A percentile compares a stretch with the other conserved stretches of the same genome.
phyloP scores from a whole-genome alignment of 371 early-diverging fungal species.

The Thermomucor indicae-seudaticae region DNA sequence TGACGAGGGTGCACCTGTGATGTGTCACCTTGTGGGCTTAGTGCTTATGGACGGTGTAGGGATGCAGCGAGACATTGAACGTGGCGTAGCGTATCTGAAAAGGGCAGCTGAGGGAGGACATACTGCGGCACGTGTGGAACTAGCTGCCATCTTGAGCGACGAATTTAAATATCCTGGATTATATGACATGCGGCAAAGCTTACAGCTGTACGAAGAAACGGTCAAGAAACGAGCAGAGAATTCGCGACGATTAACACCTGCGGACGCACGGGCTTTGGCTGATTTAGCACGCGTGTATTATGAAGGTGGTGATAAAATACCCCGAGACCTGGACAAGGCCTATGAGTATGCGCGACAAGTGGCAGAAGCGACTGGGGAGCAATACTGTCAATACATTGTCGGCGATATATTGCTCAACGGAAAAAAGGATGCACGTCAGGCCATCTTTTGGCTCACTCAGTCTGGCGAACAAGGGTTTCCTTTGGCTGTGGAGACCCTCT shows the following conservation, averaged over 20 bases:
- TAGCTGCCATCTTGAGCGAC: slow-evolving; percentile 37
- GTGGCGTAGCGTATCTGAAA: slow-evolving; percentile 22
- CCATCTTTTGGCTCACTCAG: slow-evolving; percentile 43
- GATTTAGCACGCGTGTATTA: slow-evolving; percentile 40
- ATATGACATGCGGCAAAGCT: slow-evolving; percentile 31
- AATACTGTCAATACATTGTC: slow-evolving; percentile 47
- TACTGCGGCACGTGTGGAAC: slow-evolving; percentile 29
- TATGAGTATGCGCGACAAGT: slow-evolving; percentile 38
- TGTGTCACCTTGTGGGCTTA: slow-evolving; percentile 28
- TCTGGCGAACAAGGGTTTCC: slow-evolving; percentile 45
- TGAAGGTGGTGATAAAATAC: slow-evolving; percentile 32
- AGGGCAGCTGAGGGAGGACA: slow-evolving; percentile 28
- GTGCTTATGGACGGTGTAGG: slow-evolving; percentile 36
- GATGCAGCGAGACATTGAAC: slow-evolving; percentile 17
- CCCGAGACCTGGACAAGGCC: slow-evolving; percentile 35
- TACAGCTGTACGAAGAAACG: slow-evolving; percentile 27
- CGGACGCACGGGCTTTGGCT: slow-evolving; percentile 32
- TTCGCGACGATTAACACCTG: slow-evolving; percentile 10
- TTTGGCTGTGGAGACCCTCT: slow-evolving; percentile 36
- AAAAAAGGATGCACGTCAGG: slow-evolving; percentile 29
- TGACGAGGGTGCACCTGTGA: slow-evolving; percentile 5
- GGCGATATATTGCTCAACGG: slow-evolving; percentile 32
- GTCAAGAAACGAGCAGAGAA: slow-evolving; percentile 5
- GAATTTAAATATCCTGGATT: slow-evolving; percentile 34
- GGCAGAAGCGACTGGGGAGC: slow-evolving; percentile 37